phyloP scores from a whole-genome alignment of 192 early-diverging fungal genomes.

The Rhizophagus sp. region DNA sequence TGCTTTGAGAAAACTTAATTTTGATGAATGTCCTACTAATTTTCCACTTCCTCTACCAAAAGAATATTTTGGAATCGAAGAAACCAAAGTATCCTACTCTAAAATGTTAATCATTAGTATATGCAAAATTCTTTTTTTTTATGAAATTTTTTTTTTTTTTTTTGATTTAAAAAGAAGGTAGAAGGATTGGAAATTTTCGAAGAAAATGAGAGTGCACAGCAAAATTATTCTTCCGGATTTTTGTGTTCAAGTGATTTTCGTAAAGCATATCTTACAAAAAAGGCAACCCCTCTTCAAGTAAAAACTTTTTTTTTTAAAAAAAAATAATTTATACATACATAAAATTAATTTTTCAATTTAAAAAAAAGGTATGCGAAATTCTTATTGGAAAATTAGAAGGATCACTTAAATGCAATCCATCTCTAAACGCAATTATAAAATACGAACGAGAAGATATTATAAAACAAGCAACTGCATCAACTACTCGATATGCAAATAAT shows the following conservation, averaged over 20 bases:
- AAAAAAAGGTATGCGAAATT: conserved; percentile 4
- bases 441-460: conserved; percentile 40
- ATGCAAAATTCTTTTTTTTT: not conserved
- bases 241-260: not conserved
- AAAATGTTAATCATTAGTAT: not conserved
- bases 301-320: not conserved
- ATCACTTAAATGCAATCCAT: conserved; percentile 9
- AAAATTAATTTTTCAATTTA: no score
- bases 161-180: not conserved
- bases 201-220: not conserved
- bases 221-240: not conserved
- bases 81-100: not conserved
- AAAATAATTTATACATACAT: no score
- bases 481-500: conserved; percentile 51
- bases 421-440: conserved; percentile 36
- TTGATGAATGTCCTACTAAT: not conserved
- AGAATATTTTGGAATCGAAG: conserved; percentile 11
- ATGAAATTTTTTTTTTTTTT: not conserved
- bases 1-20: not conserved
- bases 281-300: conserved; percentile 16
- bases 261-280: conserved; percentile 11
- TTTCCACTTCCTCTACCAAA: conserved; percentile 23
- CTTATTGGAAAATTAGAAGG: conserved; percentile 5
- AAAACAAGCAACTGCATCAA: conserved; percentile 55
- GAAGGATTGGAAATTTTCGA: conserved; percentile 15